phyloP scores from a whole-genome alignment of 139 green algal species.

The Auxenochlorella protothecoides region DNA sequence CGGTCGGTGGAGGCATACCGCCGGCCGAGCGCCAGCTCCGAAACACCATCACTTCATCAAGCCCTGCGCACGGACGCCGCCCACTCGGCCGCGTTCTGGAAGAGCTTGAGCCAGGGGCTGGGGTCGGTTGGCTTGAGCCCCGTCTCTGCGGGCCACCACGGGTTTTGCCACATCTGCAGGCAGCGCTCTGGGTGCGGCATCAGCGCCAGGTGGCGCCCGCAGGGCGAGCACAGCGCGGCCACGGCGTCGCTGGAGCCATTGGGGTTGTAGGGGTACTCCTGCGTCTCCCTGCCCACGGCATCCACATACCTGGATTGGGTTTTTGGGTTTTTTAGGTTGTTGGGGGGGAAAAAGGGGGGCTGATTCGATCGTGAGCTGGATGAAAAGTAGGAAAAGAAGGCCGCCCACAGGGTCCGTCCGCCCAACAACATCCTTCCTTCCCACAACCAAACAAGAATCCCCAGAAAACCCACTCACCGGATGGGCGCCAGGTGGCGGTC shows the following conservation, averaged over 20 bases:
- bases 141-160: slow-evolving; percentile 44
- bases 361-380: no score
- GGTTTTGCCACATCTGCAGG: slow-evolving; percentile 92
- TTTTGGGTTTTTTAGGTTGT: no score
- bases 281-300: slow-evolving; percentile 48
- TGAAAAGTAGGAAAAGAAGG: no score
- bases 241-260: slow-evolving; percentile 94
- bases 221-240: slow-evolving; percentile 75
- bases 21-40: no score
- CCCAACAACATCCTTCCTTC: no score
- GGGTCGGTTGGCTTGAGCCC: slow-evolving; percentile 56
- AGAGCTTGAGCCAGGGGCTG: slow-evolving; percentile 90
- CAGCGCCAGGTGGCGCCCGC: slow-evolving; percentile 95
- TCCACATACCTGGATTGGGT: slow-evolving; percentile 59
- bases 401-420: no score
- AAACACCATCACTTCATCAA: no score
- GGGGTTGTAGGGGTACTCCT: slow-evolving; percentile 91
- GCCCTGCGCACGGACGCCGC: slow-evolving; percentile 7
- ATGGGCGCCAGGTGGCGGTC: slow-evolving; percentile 65
- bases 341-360: no score
- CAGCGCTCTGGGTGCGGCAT: slow-evolving; percentile 98
- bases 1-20: no score
- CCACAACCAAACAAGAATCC: no score
- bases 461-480: slow-evolving; percentile 36
- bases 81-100: slow-evolving; percentile 93